Evolutionary conservation across 441 rosid species (phyloP).

Genomic region (Adansonia gregorii): DNA sequence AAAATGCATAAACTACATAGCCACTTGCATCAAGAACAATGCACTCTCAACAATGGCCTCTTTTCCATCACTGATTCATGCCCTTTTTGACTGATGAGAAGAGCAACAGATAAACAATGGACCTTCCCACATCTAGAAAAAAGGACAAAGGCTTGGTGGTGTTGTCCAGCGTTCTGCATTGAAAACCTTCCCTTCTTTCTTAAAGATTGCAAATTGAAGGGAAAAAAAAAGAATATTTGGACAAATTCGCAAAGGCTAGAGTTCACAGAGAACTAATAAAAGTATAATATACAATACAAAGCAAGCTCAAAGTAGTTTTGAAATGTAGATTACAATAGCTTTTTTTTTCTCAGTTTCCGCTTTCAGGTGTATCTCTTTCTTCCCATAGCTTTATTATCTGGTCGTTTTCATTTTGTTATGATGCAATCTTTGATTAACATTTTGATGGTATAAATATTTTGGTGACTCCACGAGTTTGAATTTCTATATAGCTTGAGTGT

Average conservation of each 20-base stretch:
- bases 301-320: conserved; percentile 20
- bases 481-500: background rate
- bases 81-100: conserved; percentile 4
- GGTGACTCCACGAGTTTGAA: background rate
- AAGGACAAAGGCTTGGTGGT: conserved; percentile 21
- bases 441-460: conserved; percentile 27
- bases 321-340: background rate
- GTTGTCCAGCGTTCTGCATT: conserved; percentile 28
- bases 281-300: background rate
- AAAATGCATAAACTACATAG: background rate
- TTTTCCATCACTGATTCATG: background rate
- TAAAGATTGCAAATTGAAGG: conserved; percentile 18
- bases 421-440: conserved; percentile 15
- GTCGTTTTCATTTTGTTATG: conserved; percentile 15
- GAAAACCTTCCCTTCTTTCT: conserved; percentile 26
- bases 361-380: conserved; percentile 3
- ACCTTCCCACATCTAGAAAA: conserved; percentile 20
- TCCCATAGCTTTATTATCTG: conserved; percentile 14
- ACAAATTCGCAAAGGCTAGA: conserved; percentile 17
- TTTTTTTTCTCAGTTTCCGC: background rate
- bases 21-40: conserved; percentile 20
- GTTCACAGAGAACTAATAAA: too few relatives aligned
- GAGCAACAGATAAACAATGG: conserved; percentile 13
- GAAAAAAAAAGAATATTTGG: background rate
- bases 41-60: conserved; percentile 9